Evolutionary conservation across 192 early-diverging fungal species (phyloP).

Genomic region (Podochytrium sp.): DNA sequence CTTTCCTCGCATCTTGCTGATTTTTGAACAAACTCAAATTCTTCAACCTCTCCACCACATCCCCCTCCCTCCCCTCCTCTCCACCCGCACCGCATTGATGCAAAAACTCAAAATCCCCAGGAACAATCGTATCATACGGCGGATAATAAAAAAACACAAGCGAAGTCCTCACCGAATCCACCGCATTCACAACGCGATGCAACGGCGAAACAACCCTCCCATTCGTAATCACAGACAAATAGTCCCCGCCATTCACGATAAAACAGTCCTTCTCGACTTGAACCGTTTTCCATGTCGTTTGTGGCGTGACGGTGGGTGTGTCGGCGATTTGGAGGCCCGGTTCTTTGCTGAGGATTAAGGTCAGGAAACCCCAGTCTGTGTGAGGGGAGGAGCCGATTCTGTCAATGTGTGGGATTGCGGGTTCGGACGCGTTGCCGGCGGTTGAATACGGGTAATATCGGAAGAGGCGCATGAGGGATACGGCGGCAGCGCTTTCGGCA

Average conservation of each 20-base stretch:
- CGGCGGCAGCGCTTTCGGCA: constrained; percentile 39
- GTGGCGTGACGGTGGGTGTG: constrained; percentile 13
- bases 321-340: constrained; percentile 51
- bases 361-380: constrained; percentile 69
- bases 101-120: constrained; percentile 10
- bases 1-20: constrained; percentile 13
- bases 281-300: constrained; percentile 54
- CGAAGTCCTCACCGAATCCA: constrained; percentile 37
- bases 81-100: no score
- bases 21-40: constrained; percentile 37
- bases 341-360: constrained; percentile 45
- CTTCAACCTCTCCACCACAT: background rate
- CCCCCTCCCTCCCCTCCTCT: background rate
- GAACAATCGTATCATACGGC: constrained; percentile 44
- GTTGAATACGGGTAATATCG: constrained; percentile 51
- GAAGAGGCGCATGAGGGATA: constrained; percentile 56
- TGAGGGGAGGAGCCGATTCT: constrained; percentile 47
- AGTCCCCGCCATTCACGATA: constrained; percentile 70
- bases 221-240: constrained; percentile 57
- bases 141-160: constrained; percentile 72
- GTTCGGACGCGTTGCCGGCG: background rate
- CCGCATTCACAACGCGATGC: constrained; percentile 55
- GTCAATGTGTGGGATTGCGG: constrained; percentile 5
- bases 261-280: constrained; percentile 48
- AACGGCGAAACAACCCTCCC: constrained; percentile 55